phyloP scores from a whole-genome alignment of 2,329 filamentous ascomycete species.

The Diplodia scrobiculata region DNA sequence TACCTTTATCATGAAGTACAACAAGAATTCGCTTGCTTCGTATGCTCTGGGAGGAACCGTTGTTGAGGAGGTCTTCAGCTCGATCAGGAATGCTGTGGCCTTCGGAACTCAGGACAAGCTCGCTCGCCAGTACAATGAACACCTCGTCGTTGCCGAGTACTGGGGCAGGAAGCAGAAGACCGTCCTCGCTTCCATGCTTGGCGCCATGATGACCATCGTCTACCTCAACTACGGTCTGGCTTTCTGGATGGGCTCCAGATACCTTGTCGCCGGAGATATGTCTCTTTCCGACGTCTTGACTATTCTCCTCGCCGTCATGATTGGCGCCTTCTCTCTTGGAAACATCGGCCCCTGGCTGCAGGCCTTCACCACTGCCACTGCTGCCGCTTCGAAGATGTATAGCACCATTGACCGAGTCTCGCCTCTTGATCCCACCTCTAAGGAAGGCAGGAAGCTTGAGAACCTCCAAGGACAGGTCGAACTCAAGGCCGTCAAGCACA shows the following conservation, averaged over 20 bases:
- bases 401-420: slow-evolving; percentile 87
- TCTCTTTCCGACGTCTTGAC: slow-evolving; percentile 73
- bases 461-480: slow-evolving; percentile 73
- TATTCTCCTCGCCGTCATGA: slow-evolving; percentile 87
- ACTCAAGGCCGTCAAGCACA: slow-evolving; percentile 77
- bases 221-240: slow-evolving; percentile 66
- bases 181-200: slow-evolving; percentile 75
- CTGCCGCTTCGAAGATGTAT: slow-evolving; percentile 85
- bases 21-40: slow-evolving; percentile 73
- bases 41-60: slow-evolving; percentile 85
- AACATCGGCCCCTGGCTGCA: slow-evolving; percentile 30
- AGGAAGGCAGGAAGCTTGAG: slow-evolving; percentile 68
- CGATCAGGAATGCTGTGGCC: slow-evolving; percentile 85
- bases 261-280: slow-evolving; percentile 50
- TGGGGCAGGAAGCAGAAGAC: slow-evolving; percentile 77
- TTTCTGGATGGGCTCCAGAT: slow-evolving; percentile 34
- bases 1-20: slow-evolving; percentile 75
- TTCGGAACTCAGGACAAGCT: slow-evolving; percentile 93
- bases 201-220: slow-evolving; percentile 77
- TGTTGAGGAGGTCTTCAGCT: slow-evolving; percentile 92
- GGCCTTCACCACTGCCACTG: slow-evolving; percentile 33
- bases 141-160: slow-evolving; percentile 71
- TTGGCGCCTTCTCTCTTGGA: slow-evolving; percentile 87
- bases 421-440: slow-evolving; percentile 72
- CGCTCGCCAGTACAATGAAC: slow-evolving; percentile 78